phyloP scores from a whole-genome alignment of 768 basidiomycete genomes.

The Lenzites betulinus region DNA sequence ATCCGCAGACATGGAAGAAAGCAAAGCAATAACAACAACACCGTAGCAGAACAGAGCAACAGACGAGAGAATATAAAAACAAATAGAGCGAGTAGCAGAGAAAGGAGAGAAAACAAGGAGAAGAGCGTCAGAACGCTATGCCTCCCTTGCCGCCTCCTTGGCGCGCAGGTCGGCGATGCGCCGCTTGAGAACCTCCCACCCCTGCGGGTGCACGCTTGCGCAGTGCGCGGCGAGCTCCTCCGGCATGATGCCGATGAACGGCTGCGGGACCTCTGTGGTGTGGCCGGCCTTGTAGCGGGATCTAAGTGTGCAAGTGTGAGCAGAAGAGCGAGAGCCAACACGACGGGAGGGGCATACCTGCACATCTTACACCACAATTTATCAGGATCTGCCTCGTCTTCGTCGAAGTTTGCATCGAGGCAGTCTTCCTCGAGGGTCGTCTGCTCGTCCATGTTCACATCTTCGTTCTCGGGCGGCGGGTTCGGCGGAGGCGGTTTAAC shows the following conservation, averaged over 20 bases:
- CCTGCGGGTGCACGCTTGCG: conserved; percentile 46
- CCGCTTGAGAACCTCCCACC: conserved; percentile 42
- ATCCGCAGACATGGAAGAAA: background rate
- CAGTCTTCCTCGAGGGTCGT: conserved; percentile 43
- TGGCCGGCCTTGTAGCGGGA: conserved; percentile 37
- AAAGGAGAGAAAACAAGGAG: too few species aligned
- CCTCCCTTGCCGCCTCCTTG: background rate
- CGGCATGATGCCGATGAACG: conserved; percentile 40
- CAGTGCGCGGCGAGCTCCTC: conserved; percentile 53
- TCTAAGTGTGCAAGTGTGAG: conserved; percentile 27
- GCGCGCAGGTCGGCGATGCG: conserved; percentile 7
- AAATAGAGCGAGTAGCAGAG: too few species aligned
- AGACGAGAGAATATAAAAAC: too few species aligned
- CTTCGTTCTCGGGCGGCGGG: conserved; percentile 7
- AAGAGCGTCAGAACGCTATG: too few species aligned
- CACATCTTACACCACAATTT: conserved; percentile 50
- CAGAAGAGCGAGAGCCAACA: background rate
- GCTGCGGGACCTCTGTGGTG: conserved; percentile 34
- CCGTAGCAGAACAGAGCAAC: too few species aligned
- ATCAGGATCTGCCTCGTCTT: conserved; percentile 33
- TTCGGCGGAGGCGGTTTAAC: background rate
- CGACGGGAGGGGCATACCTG: conserved; percentile 41
- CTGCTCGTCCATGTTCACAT: conserved; percentile 35
- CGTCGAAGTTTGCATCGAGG: conserved; percentile 39
- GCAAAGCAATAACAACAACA: background rate